Percentiles rank a stretch among this genome's conserved stretches.
Conservation (phyloP, 1,139 yeast species). For the Arxiozyma telluris region DNA sequence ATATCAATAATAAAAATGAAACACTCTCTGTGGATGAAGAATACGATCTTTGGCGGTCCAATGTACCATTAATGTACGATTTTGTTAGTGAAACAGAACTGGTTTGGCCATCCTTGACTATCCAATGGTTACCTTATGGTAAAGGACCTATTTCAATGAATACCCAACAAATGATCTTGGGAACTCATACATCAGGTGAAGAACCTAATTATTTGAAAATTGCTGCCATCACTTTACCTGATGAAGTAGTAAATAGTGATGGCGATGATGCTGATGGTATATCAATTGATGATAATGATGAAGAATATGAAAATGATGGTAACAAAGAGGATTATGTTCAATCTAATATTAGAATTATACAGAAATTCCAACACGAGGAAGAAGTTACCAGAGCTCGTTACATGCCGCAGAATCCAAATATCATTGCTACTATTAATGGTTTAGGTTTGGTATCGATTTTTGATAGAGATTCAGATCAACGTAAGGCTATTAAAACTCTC, state of each 20-base stretch:
- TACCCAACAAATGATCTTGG: constrained; percentile 47
- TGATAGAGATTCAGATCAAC: constrained; percentile 35
- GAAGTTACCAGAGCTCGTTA: constrained; percentile 79
- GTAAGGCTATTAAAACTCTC: constrained; percentile 29
- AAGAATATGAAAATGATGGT: constrained; percentile 8
- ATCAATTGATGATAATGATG: constrained; percentile 6
- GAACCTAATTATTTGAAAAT: constrained; percentile 71
- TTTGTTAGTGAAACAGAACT: constrained; percentile 71
- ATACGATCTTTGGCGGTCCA: constrained; percentile 70
- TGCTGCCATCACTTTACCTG: constrained; percentile 65
- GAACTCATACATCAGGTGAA: constrained; percentile 82
- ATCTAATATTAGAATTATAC: constrained; percentile 53
- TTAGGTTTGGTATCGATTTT: constrained; percentile 66
- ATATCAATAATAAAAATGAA: constrained; percentile 7
- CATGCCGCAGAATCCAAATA: constrained; percentile 61
- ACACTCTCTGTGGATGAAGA: constrained; percentile 43
- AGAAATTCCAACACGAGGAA: constrained; percentile 45
- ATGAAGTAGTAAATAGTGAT: constrained; percentile 15
- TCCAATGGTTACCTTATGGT: constrained; percentile 60
- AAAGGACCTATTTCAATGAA: constrained; percentile 11
- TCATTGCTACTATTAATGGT: constrained; percentile 73
- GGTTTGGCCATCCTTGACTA: constrained; percentile 72
- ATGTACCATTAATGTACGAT: constrained; percentile 71
- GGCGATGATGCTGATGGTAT: constrained; percentile 13
- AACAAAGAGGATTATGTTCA: constrained; percentile 29